Evolutionary conservation across 2,329 filamentous ascomycete genomes (phyloP).

Genomic region (Colletotrichum sansevieriae): DNA sequence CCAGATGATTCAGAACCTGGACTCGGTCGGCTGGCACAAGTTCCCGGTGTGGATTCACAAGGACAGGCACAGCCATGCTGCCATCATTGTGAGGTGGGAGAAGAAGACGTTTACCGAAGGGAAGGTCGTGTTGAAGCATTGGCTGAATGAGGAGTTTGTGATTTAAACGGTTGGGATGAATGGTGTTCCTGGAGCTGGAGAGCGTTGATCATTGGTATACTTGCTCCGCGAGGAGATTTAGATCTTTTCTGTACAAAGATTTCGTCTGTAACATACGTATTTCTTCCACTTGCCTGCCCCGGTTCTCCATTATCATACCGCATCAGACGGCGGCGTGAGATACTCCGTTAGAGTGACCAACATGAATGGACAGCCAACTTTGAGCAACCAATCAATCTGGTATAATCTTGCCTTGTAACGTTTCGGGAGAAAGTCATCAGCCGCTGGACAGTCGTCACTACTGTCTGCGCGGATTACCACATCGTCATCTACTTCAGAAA

Average conservation of each 20-base stretch:
- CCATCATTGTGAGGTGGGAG: constrained; percentile 84
- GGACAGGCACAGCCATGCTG: constrained; percentile 85
- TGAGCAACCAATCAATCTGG: no score
- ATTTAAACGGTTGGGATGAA: constrained; percentile 54
- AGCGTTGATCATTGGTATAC: constrained; percentile 19
- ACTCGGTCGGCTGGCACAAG: constrained; percentile 74
- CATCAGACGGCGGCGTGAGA: no score
- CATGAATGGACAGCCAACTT: no score
- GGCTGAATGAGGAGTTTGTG: constrained; percentile 81
- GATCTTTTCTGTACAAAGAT: background rate
- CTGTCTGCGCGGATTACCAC: no score
- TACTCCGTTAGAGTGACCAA: no score
- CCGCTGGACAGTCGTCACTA: no score
- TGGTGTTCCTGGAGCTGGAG: constrained; percentile 13
- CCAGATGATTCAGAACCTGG: constrained; percentile 82
- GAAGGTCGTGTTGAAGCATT: constrained; percentile 82
- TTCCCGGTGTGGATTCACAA: constrained; percentile 82
- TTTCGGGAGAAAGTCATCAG: no score
- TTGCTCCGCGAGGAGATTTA: constrained; percentile 20
- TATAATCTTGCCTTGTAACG: no score
- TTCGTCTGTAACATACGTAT: background rate
- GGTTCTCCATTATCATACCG: no score
- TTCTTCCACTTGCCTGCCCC: no score
- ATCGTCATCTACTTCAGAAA: no score
- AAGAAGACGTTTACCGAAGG: constrained; percentile 81